Conservation (phyloP, 768 basidiomycete genomes). For the Bullera alba region DNA sequence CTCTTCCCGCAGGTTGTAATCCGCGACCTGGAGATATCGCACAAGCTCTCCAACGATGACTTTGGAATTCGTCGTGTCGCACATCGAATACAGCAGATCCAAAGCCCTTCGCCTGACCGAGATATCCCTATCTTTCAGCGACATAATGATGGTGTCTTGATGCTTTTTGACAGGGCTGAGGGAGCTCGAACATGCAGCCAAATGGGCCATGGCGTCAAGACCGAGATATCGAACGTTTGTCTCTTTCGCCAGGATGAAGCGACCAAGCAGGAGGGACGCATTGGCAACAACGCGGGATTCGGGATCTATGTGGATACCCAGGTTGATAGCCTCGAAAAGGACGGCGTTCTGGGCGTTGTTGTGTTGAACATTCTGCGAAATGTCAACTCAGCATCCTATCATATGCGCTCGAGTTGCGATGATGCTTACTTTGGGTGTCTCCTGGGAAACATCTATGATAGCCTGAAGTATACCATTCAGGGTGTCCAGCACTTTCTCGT, state of each 20-base stretch:
- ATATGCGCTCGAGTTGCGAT: too few relatives aligned
- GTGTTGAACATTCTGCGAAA: conserved; percentile 76
- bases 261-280: conserved; percentile 82
- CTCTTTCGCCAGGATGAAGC: conserved; percentile 95
- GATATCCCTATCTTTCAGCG: conserved; percentile 93
- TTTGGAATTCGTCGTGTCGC: conserved; percentile 93
- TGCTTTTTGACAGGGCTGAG: conserved; percentile 89
- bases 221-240: conserved; percentile 98
- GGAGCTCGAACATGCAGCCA: conserved; percentile 86
- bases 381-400: not conserved
- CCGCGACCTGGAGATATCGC: conserved; percentile 88
- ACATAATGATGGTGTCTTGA: conserved; percentile 88
- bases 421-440: conserved; percentile 55
- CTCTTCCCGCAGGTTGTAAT: conserved; percentile 92
- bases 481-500: conserved; percentile 66
- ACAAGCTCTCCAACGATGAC: conserved; percentile 91
- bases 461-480: conserved; percentile 78
- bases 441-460: conserved; percentile 78
- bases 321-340: conserved; percentile 94
- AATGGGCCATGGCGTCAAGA: conserved; percentile 95
- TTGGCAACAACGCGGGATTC: conserved; percentile 79
- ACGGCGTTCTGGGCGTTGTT: conserved; percentile 98
- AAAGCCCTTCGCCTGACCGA: conserved; percentile 88
- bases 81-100: conserved; percentile 98
- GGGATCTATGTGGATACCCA: conserved; percentile 91